Base-by-base conservation (phyloP, 495 filamentous ascomycete species). In the Glarea lozoyensis region DNA sequence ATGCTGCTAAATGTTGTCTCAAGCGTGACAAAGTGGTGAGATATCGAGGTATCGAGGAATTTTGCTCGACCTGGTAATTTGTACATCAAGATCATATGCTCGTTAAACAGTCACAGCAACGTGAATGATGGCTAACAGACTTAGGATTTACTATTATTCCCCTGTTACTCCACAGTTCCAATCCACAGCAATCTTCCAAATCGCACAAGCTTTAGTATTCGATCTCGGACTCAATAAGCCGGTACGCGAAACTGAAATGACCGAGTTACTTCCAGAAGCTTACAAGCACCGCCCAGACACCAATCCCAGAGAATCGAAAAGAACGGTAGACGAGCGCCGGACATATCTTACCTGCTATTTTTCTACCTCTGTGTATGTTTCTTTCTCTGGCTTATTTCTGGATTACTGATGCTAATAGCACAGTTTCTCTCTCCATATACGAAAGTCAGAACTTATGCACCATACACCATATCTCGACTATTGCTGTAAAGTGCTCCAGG, bases 171-270 rank as follows among this genome's bases (percentile, higher is more conserved):
- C 46, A 1, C 16, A 34, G 0, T 20, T 9, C 6, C 38, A 43
- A 23, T 50, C 46, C 3, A 27, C 24, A 7, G 51, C 36, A 9
- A 29, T 47, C 1, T 38, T 49, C 2, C 42, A 46, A 24, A 27
- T 54, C 4, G 23, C 51, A 10, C 15, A 46, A 11, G 32, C 46
- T 13, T 10, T 54, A 27, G 12, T 50, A 16, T 46, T 40, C 35
- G 51, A 54, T 34, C 32, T 54, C 0, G 46, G 46, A 16, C 37
- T 54, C 7, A 30, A 45, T 9, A 46, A 40, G 34, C 46, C 43
- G 25, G 13, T 37, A 10, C 43, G 42, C 1, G 29, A 46, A 12
- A 42, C 30, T n/a, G 42, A 43, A 10, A 40, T 37, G n/a, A 31
- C 3, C 19, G 39, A 37, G 31, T 12, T 35, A 22, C 12, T 44